phyloP scores from a whole-genome alignment of 176 grass and related monocot species.

The Thinopyrum elongatum region DNA sequence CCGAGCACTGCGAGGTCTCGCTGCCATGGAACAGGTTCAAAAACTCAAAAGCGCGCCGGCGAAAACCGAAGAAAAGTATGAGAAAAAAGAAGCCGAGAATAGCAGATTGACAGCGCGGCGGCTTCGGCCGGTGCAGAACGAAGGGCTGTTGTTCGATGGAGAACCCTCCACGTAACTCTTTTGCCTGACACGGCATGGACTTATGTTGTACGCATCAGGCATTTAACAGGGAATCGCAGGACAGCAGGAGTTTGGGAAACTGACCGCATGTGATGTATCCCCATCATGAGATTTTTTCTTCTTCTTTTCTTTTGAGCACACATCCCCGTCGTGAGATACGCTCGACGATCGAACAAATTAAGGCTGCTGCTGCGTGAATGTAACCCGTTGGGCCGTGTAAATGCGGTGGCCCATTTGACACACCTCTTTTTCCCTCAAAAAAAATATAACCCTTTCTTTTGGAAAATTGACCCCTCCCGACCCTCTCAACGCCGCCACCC shows the following conservation, averaged over 20 bases:
- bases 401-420: background rate
- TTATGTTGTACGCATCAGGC: background rate
- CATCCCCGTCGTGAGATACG: background rate
- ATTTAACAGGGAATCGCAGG: background rate
- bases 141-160: background rate
- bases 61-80: background rate
- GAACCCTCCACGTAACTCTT: constrained; percentile 16
- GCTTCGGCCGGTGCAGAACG: background rate
- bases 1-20: background rate
- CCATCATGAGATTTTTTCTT: background rate
- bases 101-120: background rate
- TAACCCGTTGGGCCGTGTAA: background rate
- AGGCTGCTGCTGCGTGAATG: background rate
- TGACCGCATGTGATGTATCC: background rate
- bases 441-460: no score
- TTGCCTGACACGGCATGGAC: background rate
- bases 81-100: background rate
- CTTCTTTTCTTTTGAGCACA: background rate
- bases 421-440: no score
- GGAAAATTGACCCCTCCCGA: no score
- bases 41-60: background rate
- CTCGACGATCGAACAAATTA: background rate
- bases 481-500: no score
- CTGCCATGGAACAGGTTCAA: background rate
- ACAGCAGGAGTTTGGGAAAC: background rate